Evolutionary conservation across 148 eudicot genomes (phyloP), one percentile per base, ranked within the genome.

Genomic region (Oxyria digyna): DNA sequence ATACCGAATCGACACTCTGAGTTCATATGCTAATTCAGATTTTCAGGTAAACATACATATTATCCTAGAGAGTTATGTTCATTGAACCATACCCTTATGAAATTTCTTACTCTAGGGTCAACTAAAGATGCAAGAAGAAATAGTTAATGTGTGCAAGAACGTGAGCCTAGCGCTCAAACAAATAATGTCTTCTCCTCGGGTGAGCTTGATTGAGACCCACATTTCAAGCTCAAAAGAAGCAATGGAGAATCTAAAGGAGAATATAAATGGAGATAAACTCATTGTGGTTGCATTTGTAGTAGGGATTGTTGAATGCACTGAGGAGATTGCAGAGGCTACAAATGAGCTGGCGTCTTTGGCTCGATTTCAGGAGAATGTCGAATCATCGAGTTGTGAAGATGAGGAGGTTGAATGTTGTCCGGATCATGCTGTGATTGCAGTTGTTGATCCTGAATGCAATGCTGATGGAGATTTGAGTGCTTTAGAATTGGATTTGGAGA

Each of bases 261-360:
- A 31, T 9, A 29, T 26, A 59, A 27, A 59, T 7, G 31, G 63
- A 69, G 69, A 48, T 20, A 43, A 78, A 72, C 33, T 66, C 85
- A n/a, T 89, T 6, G 89, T 85, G 20, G 85, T 85, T 10, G 83
- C 89, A 0, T 32, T 85, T 52, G 84, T 87, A 15, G 62, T 82
- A 11, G 89, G 87, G 33, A 75, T 80, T 20, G 80, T 78, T 15
- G 65, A 70, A 12, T 77, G 84, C 65, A 77, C 75, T 0, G 84
- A 78, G 40, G 78, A 70, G 24, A 74, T 89, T 12, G 74, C 82
- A 0, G 83, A 87, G 15, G 79, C 73, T 1, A 81, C 85, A 9
- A 69, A 80, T 32, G 84, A 83, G 46, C 84, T 89, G 10, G 82
- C 78, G 26, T 70, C 81, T 35, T 32, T 74, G 57, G 46, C 42